These are phyloP conservation scores for Pseudognaphalium luteoalbum DNA, from an alignment of 129 eudicot species.

Conservation along the genomic window DNA sequence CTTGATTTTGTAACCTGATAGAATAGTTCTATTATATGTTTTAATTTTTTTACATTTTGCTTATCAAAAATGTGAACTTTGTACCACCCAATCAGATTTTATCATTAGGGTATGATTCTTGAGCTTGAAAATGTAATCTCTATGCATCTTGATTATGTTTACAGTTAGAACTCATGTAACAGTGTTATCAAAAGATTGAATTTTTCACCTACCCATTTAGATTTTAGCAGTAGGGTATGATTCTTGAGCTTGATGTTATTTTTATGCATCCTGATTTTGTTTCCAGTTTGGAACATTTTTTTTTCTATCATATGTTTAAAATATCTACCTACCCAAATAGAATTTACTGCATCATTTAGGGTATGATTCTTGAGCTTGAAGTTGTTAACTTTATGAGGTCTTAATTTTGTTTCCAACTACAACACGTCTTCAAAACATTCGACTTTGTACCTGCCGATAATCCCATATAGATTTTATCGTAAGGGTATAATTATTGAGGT, in stretches of 20 bases:
- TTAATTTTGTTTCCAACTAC: too few species aligned
- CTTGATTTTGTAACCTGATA: too few species aligned
- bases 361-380: neutral
- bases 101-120: neutral
- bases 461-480: neutral
- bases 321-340: neutral
- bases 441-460: too few species aligned
- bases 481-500: neutral
- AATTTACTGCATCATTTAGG: neutral
- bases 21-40: too few species aligned
- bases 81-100: neutral
- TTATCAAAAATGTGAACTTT: neutral
- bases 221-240: too few species aligned
- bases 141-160: neutral
- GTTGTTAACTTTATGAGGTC: neutral
- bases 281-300: too few species aligned
- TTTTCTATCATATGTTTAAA: too few species aligned
- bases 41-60: too few species aligned
- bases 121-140: neutral
- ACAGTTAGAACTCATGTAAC: neutral
- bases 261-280: too few species aligned
- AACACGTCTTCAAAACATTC: too few species aligned
- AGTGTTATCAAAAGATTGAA: neutral
- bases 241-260: too few species aligned
- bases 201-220: neutral